Base-by-base conservation (phyloP, 2,329 filamentous ascomycete genomes). In the Aspergillus sp. region DNA sequence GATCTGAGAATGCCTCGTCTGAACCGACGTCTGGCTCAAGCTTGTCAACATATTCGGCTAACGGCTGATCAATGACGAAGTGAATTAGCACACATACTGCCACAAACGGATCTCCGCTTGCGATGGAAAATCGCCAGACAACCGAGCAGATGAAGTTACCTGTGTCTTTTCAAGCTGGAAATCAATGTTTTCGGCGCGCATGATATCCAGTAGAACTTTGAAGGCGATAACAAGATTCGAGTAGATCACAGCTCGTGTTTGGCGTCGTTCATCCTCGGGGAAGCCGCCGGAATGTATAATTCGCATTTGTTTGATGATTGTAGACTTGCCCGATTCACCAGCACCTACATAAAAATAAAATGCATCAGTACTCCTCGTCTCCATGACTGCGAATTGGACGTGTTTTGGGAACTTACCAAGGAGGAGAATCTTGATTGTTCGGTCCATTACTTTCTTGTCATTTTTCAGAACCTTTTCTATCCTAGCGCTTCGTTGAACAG, bases 291-390 rank as follows among this genome's bases (percentile, higher is more conserved):
- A 88, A 76, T 98, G 95, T 70, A 99, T 97, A 77, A 99, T 88
- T 77, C 94, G 94, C 95, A 99, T 98, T 83, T 98, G 94, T 82
- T 98, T 98, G 66, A 98, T 86, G 61, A 98, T 93, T 1, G 94
- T 98, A 8, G 94, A 97, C 80, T 98, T 98, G 66, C 94, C 91
- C 61, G 90, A 95, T 80, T 98, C 94, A 73, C 94, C 94, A 70
- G 94, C 94, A 77, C 94, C 93, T 97, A 52, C 13, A 38, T 25
- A 15, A 65, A 38, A 42, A 17, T 42, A 4, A 3, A 27, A 27
- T 27, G 8, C 15, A 51, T 39, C 15, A 56, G 42, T 21, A 50
- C 25, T 49, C 50, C 21, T 47, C 27, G 19, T 27, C 17, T 19
- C 15, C 32, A 13, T 11, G 19, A 39, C 8, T 13, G 39, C 21